Conservation (phyloP, 108 stramenopile genomes). For the Cyclotella atomus region DNA sequence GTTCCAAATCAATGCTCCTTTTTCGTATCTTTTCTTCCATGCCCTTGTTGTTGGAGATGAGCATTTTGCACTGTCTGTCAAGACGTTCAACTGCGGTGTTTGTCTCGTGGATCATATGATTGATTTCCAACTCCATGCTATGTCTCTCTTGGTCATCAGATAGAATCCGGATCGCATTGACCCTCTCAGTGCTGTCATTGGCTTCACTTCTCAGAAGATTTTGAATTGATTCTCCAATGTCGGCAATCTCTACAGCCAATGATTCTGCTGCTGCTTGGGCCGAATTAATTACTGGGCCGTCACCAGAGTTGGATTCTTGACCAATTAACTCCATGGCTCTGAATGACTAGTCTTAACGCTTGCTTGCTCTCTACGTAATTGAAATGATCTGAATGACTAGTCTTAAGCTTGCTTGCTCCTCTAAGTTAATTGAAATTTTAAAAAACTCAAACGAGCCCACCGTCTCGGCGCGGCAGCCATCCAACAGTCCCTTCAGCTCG, state of each 20-base stretch:
- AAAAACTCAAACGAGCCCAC: too few relatives aligned
- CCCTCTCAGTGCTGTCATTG: slow-evolving; percentile 20
- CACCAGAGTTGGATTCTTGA: slow-evolving; percentile 6
- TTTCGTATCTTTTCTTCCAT: slow-evolving; percentile 42
- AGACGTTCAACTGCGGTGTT: slow-evolving; percentile 21
- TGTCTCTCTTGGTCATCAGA: neutral
- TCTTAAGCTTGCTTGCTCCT: too few relatives aligned
- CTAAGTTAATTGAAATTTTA: too few relatives aligned
- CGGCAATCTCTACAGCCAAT: slow-evolving; percentile 32
- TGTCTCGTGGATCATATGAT: slow-evolving; percentile 26
- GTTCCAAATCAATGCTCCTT: slow-evolving; percentile 47
- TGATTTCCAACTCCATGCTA: slow-evolving; percentile 13
- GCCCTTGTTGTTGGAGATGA: slow-evolving; percentile 34
- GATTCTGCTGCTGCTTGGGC: slow-evolving; percentile 10
- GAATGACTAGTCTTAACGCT: slow-evolving; percentile 53
- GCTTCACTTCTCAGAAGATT: slow-evolving; percentile 14
- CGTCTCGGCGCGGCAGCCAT: too few relatives aligned
- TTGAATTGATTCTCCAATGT: slow-evolving; percentile 15
- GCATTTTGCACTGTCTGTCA: slow-evolving; percentile 34
- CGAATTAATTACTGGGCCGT: neutral
- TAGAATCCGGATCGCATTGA: slow-evolving; percentile 25
- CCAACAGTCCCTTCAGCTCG: too few relatives aligned
- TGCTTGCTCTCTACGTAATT: too few relatives aligned
- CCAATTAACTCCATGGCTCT: slow-evolving; percentile 46
- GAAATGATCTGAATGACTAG: too few relatives aligned